Conservation (phyloP, 306 rosid genomes). For the Corylus americana region DNA sequence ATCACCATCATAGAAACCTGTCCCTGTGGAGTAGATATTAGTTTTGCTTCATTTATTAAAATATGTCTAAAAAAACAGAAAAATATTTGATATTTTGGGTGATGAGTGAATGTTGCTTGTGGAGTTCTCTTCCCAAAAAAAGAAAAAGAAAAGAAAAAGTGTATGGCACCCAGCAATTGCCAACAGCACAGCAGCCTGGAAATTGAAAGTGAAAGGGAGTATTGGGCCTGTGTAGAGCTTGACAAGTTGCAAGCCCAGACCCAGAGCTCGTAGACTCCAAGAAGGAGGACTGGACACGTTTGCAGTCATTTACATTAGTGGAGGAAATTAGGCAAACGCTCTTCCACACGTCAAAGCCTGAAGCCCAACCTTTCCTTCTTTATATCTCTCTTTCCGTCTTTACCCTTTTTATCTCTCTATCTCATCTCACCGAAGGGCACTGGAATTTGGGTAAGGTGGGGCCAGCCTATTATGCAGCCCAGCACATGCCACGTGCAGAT, state of each 20-base stretch:
- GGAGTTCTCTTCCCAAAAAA: neutral
- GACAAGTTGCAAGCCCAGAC: neutral
- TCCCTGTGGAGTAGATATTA: neutral
- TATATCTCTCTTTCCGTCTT: neutral
- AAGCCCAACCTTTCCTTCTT: neutral
- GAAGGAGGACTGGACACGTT: neutral
- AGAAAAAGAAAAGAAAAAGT: neutral
- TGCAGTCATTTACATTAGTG: neutral
- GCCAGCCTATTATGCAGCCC: neutral
- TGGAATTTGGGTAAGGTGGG: neutral
- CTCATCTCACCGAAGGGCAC: neutral
- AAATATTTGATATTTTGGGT: neutral
- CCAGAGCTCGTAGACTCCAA: neutral
- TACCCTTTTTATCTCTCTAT: neutral
- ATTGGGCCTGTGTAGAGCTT: neutral
- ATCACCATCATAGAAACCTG: neutral
- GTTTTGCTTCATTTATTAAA: neutral
- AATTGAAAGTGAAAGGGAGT: neutral
- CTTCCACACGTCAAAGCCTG: neutral
- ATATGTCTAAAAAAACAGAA: neutral
- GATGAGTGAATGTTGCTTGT: neutral
- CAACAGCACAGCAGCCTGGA: neutral
- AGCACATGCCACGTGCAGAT: neutral
- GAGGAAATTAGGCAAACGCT: neutral
- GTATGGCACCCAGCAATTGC: neutral